Evolutionary conservation across 83 land plant species (phyloP).

Genomic region (Picea abies): DNA sequence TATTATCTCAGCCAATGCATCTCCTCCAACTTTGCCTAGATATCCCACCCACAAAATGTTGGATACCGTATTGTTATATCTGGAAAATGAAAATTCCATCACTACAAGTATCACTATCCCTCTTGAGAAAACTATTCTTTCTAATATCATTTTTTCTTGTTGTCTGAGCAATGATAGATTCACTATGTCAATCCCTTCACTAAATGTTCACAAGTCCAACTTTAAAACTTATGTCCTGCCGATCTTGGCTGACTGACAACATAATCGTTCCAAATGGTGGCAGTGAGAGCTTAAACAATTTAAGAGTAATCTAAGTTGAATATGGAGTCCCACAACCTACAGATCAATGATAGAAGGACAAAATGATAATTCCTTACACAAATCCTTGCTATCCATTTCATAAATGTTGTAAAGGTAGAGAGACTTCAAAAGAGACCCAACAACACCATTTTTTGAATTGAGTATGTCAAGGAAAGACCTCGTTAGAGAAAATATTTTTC

Average conservation of each 20-base stretch:
- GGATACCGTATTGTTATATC: too few relatives aligned
- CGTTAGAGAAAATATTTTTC: conserved; percentile 47
- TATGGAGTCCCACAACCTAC: conserved; percentile 74
- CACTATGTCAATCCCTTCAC: too few relatives aligned
- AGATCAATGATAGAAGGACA: conserved; percentile 77
- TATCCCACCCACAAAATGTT: too few relatives aligned
- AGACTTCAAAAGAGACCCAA: conserved; percentile 71
- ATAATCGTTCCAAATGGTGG: conserved; percentile 44
- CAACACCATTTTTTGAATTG: conserved; percentile 40
- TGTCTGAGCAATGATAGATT: too few relatives aligned
- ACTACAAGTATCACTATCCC: too few relatives aligned
- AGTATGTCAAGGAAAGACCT: conserved; percentile 60
- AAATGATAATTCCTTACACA: conserved; percentile 56
- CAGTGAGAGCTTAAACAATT: conserved; percentile 42
- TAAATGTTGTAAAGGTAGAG: conserved; percentile 79
- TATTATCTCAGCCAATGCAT: too few relatives aligned
- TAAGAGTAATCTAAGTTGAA: conserved; percentile 48
- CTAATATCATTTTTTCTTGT: too few relatives aligned
- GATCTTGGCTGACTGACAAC: conserved; percentile 56
- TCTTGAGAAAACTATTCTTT: too few relatives aligned
- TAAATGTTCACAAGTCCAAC: too few relatives aligned
- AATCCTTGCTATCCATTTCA: conserved; percentile 56
- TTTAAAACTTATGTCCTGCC: too few relatives aligned
- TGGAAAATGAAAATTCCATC: too few relatives aligned
- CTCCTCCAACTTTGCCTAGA: too few relatives aligned